Conservation (phyloP, 148 eudicot species). For the Camellia japonica region DNA sequence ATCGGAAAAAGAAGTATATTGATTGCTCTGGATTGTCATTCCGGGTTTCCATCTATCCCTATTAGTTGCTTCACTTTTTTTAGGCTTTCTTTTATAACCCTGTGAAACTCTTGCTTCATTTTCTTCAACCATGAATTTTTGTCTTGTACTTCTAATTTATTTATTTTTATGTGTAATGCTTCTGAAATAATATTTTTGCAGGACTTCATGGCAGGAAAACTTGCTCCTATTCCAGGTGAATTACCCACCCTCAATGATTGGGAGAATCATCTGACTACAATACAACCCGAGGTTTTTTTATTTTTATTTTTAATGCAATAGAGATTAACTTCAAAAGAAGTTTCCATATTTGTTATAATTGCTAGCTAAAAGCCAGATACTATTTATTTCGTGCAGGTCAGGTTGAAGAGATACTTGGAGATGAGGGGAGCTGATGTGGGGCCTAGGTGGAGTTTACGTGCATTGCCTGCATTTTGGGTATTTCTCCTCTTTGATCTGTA, state of each 20-base stretch:
- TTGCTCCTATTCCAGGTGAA: slow-evolving; percentile 90
- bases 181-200: slow-evolving; percentile 25
- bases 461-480: slow-evolving; percentile 99
- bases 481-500: slow-evolving; percentile 7
- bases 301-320: neutral
- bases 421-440: slow-evolving; percentile 99
- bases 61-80: neutral
- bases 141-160: neutral
- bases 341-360: neutral
- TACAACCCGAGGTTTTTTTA: slow-evolving; percentile 82
- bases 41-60: slow-evolving; percentile 54
- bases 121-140: neutral
- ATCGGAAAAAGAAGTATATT: slow-evolving; percentile 75
- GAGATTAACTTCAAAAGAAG: slow-evolving; percentile 1
- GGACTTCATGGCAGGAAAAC: slow-evolving; percentile 95
- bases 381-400: slow-evolving; percentile 58
- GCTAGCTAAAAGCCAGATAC: neutral
- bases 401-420: slow-evolving; percentile 94
- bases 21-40: slow-evolving; percentile 91
- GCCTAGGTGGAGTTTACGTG: slow-evolving; percentile 96
- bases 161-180: neutral
- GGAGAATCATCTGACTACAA: slow-evolving; percentile 99
- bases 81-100: neutral
- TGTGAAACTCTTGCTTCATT: neutral
- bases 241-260: slow-evolving; percentile 87